Evolutionary conservation across 768 basidiomycete species (phyloP).

Genomic region (Leccinum variicolor): DNA sequence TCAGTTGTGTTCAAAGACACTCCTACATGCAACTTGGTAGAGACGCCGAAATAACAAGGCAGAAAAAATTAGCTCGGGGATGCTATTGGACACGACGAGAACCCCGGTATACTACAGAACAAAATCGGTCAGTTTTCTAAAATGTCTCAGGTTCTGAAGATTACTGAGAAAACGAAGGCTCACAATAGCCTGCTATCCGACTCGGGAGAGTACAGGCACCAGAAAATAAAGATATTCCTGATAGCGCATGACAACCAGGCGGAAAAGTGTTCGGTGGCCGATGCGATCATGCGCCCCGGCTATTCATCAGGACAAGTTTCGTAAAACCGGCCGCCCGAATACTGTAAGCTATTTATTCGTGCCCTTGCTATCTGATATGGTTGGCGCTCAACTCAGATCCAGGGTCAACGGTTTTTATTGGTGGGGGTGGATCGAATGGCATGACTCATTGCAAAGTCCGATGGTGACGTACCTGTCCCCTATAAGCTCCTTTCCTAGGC

Average conservation of each 20-base stretch:
- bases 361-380: neutral
- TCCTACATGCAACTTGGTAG: neutral
- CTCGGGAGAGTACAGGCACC: neutral
- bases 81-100: neutral
- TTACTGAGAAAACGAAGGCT: conserved; percentile 1
- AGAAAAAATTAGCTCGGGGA: neutral
- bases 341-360: neutral
- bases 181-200: neutral
- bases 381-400: neutral
- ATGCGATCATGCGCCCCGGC: neutral
- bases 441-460: neutral
- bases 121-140: neutral
- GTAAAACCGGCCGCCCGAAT: conserved; percentile 1
- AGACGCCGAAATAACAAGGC: neutral
- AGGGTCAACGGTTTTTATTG: neutral
- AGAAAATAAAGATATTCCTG: neutral
- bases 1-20: neutral
- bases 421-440: neutral
- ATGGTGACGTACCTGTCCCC: conserved; percentile 7
- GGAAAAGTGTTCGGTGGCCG: conserved; percentile 6
- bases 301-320: neutral
- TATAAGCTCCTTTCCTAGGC: conserved; percentile 5
- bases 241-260: neutral
- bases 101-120: neutral
- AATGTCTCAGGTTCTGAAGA: conserved; percentile 8